These are phyloP conservation scores for Fragaria ananassa DNA, from an alignment of 306 rosid species.

Conservation along the genomic window DNA sequence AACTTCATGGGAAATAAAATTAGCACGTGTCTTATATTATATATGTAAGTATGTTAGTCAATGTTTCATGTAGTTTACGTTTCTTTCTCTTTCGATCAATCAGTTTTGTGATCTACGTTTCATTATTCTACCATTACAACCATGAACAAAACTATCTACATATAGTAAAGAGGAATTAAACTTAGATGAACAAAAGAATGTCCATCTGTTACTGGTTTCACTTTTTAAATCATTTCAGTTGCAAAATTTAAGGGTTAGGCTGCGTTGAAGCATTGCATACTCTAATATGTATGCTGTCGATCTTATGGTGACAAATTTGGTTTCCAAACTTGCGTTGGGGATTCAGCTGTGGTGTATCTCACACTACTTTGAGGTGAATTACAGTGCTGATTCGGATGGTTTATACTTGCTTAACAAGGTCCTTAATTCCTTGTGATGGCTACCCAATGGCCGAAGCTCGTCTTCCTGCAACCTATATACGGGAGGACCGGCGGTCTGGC, in stretches of 20 bases:
- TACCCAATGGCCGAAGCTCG: background rate
- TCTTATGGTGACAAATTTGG: background rate
- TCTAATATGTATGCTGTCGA: background rate
- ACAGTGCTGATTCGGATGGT: no score
- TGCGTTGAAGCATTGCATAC: no score
- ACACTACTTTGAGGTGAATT: background rate
- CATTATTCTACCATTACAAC: background rate
- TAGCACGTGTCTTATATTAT: constrained; percentile 12
- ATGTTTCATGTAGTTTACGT: background rate
- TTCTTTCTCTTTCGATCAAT: background rate
- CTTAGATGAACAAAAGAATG: background rate
- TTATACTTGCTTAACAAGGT: background rate
- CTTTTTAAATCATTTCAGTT: no score
- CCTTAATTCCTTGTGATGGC: background rate
- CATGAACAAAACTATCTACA: background rate
- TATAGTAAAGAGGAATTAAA: background rate
- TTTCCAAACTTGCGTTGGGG: background rate
- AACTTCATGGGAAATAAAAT: constrained; percentile 2
- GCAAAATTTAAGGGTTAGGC: no score
- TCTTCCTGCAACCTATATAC: background rate
- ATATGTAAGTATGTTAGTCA: background rate
- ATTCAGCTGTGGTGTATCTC: background rate
- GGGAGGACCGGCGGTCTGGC: no score
- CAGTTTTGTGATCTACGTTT: background rate
- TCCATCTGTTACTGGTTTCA: no score